Conservation (phyloP, 768 basidiomycete genomes). For the Tulasnella sp. region DNA sequence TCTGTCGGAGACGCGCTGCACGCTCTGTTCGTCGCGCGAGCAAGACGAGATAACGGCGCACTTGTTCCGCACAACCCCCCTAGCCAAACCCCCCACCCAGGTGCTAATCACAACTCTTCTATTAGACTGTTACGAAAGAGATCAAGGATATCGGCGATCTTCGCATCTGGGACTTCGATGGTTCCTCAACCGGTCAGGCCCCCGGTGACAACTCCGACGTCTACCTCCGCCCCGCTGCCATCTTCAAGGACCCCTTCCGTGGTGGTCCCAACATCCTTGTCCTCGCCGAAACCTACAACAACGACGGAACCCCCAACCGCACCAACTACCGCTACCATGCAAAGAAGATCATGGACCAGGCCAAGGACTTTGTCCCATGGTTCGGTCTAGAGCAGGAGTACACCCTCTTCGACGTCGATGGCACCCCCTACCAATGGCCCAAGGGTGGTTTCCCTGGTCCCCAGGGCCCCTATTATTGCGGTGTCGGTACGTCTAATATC, state of each 20-base stretch:
- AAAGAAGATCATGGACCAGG: conserved; percentile 90
- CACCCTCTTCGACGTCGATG: conserved; percentile 91
- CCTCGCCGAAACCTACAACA: conserved; percentile 96
- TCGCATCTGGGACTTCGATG: conserved; percentile 98
- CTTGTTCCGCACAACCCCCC: too few relatives aligned
- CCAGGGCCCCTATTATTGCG: conserved; percentile 99
- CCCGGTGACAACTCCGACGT: conserved; percentile 93
- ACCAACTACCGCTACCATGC: conserved; percentile 93
- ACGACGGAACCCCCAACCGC: conserved; percentile 92
- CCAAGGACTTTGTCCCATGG: conserved; percentile 74
- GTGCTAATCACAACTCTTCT: conserved; percentile 13
- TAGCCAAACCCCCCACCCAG: too few relatives aligned
- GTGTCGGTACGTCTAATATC: conserved; percentile 58
- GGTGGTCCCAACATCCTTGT: conserved; percentile 96
- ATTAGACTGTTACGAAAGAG: conserved; percentile 74
- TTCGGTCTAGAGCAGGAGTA: conserved; percentile 99
- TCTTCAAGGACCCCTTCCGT: conserved; percentile 99
- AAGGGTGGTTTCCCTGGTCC: conserved; percentile 99
- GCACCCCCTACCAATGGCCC: conserved; percentile 88
- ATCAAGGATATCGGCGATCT: conserved; percentile 81
- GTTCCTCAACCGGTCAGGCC: conserved; percentile 94
- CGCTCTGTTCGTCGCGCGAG: background rate
- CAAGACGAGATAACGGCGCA: background rate
- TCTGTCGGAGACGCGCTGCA: background rate
- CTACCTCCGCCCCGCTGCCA: conserved; percentile 91